A percentile compares a stretch with the other conserved stretches of the same genome.
phyloP scores from a whole-genome alignment of 1,284 basidiomycete genomes.

The Ganoderma lucidum region DNA sequence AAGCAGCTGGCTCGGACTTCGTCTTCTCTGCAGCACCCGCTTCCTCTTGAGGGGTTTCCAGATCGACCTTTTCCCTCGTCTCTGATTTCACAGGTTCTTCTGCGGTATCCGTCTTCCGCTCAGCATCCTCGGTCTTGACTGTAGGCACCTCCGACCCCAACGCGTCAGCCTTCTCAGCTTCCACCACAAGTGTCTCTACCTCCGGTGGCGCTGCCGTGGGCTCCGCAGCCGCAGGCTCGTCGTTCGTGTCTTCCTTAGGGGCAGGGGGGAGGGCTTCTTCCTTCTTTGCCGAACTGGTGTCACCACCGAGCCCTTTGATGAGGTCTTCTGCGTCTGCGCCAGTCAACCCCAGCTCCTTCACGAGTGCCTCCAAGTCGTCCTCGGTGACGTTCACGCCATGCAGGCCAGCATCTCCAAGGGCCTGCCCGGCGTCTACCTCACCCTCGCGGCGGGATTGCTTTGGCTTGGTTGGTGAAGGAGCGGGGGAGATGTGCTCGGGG shows the following conservation, averaged over 20 bases:
- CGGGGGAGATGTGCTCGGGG: slow-evolving; percentile 67
- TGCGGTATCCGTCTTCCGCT: not conserved
- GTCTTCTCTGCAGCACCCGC: not conserved
- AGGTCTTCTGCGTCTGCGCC: slow-evolving; percentile 77
- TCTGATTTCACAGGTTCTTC: slow-evolving; percentile 12
- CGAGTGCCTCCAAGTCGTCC: slow-evolving; percentile 71
- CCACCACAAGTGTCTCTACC: not conserved
- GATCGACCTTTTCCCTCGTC: not conserved
- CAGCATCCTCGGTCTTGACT: not conserved
- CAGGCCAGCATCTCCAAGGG: slow-evolving; percentile 73
- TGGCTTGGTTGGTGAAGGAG: slow-evolving; percentile 52
- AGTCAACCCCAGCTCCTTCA: slow-evolving; percentile 76
- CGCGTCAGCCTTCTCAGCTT: not conserved
- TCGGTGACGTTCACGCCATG: slow-evolving; percentile 80
- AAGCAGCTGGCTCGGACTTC: not conserved
- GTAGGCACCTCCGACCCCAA: slow-evolving; percentile 4
- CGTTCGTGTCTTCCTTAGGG: slow-evolving; percentile 10
- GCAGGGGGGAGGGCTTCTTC: slow-evolving; percentile 2
- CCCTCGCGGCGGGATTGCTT: slow-evolving; percentile 41
- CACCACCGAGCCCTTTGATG: slow-evolving; percentile 60
- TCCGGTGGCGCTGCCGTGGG: not conserved
- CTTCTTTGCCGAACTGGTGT: slow-evolving; percentile 14
- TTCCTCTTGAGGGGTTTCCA: not conserved
- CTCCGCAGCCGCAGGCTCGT: slow-evolving; percentile 13
- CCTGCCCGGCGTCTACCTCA: slow-evolving; percentile 69